Evolutionary conservation across 176 grass and related monocot genomes (phyloP), one percentile per base, ranked within the genome.

Genomic region (Luzula sylvatica): DNA sequence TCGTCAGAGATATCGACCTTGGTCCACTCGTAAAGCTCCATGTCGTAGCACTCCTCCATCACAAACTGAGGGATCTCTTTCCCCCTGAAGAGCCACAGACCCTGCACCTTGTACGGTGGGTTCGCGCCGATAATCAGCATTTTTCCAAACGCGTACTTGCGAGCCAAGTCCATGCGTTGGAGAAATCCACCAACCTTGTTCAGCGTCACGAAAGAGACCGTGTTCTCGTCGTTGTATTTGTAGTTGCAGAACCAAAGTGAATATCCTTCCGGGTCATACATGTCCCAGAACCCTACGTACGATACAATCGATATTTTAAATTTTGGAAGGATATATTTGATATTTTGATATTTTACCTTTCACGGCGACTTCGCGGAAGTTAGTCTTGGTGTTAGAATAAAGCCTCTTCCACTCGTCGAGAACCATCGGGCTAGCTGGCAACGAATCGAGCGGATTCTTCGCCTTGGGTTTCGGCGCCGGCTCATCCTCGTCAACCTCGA

Each of bases 221-320:
- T 87, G 75, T 98, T 98, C 78, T 98, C 92, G 3, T 90, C 75
- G 1, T 98, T 85, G 78, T 98, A 98, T 35, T 90, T 98, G 78
- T 98, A 98, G n/a, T 98, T 78, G 45, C 81, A 98, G 72, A 98
- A 98, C 92, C 92, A 98, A 5, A 98, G 45, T 25, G 92, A 98
- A 67, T 98, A 98, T 7, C 92, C 92, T 57, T 98, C 92, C 8
- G 92, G 72, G 47, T 98, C 92, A 54, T 77, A 98, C 92, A 98
- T 98, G 23, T 98, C 72, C 92, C 92, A 98, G 75, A 98, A 98
- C 70, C 92, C 92, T 98, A 86, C 38, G 71, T 28, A 29, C 52
- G 21, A 64, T 14, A 4, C 0, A n/a, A n/a, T n/a, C n/a, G n/a
- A n/a, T n/a, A n/a, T n/a, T n/a, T n/a, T n/a, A n/a, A n/a, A n/a